Evolutionary conservation across 2,329 filamentous ascomycete genomes (phyloP).

Genomic region (Botryotinia calthae): DNA sequence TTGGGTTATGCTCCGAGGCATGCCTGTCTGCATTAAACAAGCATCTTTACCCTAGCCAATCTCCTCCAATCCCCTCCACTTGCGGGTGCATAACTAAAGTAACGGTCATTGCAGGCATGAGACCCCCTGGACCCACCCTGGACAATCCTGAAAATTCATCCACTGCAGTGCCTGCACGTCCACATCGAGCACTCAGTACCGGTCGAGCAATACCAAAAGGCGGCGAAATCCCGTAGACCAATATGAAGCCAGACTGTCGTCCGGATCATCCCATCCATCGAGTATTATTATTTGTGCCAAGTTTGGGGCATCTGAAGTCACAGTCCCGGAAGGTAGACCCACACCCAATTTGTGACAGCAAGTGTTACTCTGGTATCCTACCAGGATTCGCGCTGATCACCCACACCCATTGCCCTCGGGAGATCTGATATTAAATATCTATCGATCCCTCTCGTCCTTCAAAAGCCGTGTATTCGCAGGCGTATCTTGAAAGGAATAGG

Average conservation of each 20-base stretch:
- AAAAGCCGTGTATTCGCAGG: slow-evolving; percentile 36
- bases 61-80: slow-evolving; percentile 32
- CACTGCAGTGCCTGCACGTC: slow-evolving; percentile 25
- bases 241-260: slow-evolving; percentile 29
- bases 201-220: slow-evolving; percentile 32
- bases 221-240: slow-evolving; percentile 31
- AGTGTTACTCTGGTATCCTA: slow-evolving; percentile 40
- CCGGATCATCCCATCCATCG: slow-evolving; percentile 32
- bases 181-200: slow-evolving; percentile 33
- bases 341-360: slow-evolving; percentile 56
- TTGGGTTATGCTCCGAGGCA: slow-evolving; percentile 37
- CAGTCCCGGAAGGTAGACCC: slow-evolving; percentile 42
- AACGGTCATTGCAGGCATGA: slow-evolving; percentile 32
- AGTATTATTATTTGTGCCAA: slow-evolving; percentile 31
- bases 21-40: slow-evolving; percentile 34
- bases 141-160: slow-evolving; percentile 30
- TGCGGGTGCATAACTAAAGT: slow-evolving; percentile 34
- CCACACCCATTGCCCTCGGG: slow-evolving; percentile 47
- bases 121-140: slow-evolving; percentile 29
- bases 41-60: slow-evolving; percentile 33
- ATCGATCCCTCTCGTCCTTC: slow-evolving; percentile 44
- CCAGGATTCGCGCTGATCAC: slow-evolving; percentile 52
- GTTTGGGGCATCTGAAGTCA: slow-evolving; percentile 38
- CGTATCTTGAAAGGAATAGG: slow-evolving; percentile 31
- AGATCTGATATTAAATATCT: slow-evolving; percentile 50